Evolutionary conservation across 2,329 filamentous ascomycete genomes (phyloP).

Genomic region (Xylariaceae sp.): DNA sequence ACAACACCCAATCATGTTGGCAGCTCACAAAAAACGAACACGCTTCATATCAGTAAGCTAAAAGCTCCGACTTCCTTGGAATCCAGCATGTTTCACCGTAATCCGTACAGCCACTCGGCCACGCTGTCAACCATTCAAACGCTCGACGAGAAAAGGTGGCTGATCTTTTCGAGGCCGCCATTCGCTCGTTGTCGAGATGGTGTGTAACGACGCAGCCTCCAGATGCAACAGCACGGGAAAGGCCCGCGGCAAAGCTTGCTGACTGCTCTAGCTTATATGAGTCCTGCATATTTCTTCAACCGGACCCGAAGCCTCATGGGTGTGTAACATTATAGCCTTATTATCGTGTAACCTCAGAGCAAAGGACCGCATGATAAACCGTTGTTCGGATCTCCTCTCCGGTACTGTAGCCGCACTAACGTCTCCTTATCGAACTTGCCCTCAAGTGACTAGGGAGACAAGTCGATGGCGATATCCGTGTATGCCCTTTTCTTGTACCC

Average conservation of each 20-base stretch:
- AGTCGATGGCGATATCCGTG: not conserved
- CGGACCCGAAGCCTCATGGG: not conserved
- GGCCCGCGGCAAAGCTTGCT: not conserved
- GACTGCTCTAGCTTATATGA: not conserved
- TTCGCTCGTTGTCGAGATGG: not conserved
- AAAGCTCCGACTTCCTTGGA: conserved; percentile 34
- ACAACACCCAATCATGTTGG: conserved; percentile 49
- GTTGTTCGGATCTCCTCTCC: not conserved
- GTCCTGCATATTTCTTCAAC: not conserved
- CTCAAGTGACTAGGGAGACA: not conserved
- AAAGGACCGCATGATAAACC: not conserved
- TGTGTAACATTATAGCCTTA: not conserved
- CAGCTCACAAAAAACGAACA: conserved; percentile 46
- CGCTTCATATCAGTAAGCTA: conserved; percentile 44
- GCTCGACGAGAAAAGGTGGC: not conserved
- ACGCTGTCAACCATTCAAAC: not conserved
- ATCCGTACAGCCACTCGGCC: not conserved
- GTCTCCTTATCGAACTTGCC: not conserved
- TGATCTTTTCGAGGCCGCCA: not conserved
- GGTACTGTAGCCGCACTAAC: not conserved
- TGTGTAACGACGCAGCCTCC: not conserved
- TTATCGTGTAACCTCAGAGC: not conserved
- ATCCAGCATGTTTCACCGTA: not conserved
- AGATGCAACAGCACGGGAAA: not conserved
- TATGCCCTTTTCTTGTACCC: not conserved